phyloP scores from a whole-genome alignment of 768 basidiomycete genomes.

The Scleroderma bovista region DNA sequence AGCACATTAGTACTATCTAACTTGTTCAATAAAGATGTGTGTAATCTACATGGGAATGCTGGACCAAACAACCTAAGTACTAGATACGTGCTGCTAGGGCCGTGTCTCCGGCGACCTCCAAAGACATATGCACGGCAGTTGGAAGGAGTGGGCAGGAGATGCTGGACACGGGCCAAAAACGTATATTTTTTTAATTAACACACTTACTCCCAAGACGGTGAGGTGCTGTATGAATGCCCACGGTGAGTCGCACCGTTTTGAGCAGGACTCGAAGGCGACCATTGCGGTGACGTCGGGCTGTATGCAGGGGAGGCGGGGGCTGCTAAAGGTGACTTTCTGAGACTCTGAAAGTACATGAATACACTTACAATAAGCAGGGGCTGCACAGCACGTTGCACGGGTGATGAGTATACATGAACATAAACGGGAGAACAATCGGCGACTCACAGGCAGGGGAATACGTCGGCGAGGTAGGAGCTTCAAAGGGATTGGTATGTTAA shows the following conservation, averaged over 20 bases:
- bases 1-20: constrained; percentile 4
- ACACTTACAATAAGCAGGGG: constrained; percentile 73
- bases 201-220: constrained; percentile 48
- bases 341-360: neutral
- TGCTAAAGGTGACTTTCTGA: constrained; percentile 27
- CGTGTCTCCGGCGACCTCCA: constrained; percentile 1
- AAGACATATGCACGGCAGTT: neutral
- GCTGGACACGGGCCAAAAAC: constrained; percentile 9
- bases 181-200: constrained; percentile 5
- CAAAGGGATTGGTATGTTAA: constrained; percentile 9
- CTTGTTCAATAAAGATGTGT: constrained; percentile 24
- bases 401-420: constrained; percentile 2
- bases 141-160: constrained; percentile 2
- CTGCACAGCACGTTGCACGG: constrained; percentile 27
- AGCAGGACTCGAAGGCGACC: constrained; percentile 79
- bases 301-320: constrained; percentile 84
- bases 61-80: constrained; percentile 12
- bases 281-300: constrained; percentile 79
- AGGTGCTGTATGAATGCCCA: constrained; percentile 40
- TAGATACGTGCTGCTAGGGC: constrained; percentile 12
- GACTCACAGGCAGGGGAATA: constrained; percentile 85
- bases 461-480: constrained; percentile 82
- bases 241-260: constrained; percentile 41
- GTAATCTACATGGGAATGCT: constrained; percentile 34
- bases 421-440: neutral